These are phyloP conservation scores for Lotus japonicus DNA, from an alignment of 306 rosid species.

Conservation along the genomic window DNA sequence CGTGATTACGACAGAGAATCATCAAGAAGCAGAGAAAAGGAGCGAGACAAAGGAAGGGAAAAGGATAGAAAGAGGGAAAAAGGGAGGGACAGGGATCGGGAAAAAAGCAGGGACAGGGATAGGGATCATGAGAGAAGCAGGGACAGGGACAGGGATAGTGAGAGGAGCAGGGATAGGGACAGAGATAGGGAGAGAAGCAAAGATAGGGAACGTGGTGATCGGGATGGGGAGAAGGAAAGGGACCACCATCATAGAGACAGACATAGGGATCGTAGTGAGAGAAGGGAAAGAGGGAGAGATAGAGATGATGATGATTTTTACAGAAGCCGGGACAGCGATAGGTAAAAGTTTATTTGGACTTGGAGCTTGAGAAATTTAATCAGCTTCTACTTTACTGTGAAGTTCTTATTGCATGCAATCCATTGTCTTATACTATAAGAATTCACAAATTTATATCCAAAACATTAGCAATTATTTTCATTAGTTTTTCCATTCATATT, in stretches of 20 bases:
- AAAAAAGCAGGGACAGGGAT: constrained; percentile 28
- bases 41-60: constrained; percentile 66
- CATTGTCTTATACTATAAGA: background rate
- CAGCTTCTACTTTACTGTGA: background rate
- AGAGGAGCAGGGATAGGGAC: constrained; percentile 35
- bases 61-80: constrained; percentile 33
- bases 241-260: constrained; percentile 60
- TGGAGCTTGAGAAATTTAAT: background rate
- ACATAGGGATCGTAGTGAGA: constrained; percentile 71
- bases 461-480: background rate
- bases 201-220: constrained; percentile 54
- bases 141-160: constrained; percentile 29
- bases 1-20: constrained; percentile 83
- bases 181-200: constrained; percentile 38
- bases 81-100: constrained; percentile 31
- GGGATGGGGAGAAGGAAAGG: constrained; percentile 48
- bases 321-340: constrained; percentile 65
- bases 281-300: constrained; percentile 72
- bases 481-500: background rate
- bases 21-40: constrained; percentile 88
- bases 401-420: background rate
- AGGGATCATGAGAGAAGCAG: constrained; percentile 25
- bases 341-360: constrained; percentile 40
- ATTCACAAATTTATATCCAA: background rate
- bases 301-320: constrained; percentile 61